Evolutionary conservation across 1,284 basidiomycete genomes (phyloP).

Genomic region (Tausonia pullulans): DNA sequence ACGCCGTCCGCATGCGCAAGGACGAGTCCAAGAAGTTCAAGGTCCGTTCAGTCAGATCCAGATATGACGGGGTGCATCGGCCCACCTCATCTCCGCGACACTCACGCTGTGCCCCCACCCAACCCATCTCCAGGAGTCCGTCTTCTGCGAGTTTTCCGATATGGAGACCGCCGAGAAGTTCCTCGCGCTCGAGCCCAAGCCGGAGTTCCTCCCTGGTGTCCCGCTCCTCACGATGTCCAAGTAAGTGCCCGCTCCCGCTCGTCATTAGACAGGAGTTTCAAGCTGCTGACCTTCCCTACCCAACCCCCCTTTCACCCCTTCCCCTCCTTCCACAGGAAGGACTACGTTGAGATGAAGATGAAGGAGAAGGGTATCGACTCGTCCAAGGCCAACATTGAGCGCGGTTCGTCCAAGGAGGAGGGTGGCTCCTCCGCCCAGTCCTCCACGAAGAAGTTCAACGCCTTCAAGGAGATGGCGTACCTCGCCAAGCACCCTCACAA

Average conservation of each 20-base stretch:
- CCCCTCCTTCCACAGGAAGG: conserved; percentile 45
- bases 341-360: conserved; percentile 93
- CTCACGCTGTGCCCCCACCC: not conserved
- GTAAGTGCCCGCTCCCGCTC: conserved; percentile 37
- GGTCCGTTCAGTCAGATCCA: conserved; percentile 35
- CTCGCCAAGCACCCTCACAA: conserved; percentile 27
- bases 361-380: conserved; percentile 71
- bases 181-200: conserved; percentile 66
- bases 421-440: conserved; percentile 44
- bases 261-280: not conserved
- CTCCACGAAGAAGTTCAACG: conserved; percentile 53
- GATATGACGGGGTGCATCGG: conserved; percentile 23
- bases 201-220: conserved; percentile 47
- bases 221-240: conserved; percentile 81
- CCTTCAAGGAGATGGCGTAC: conserved; percentile 66
- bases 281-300: not conserved
- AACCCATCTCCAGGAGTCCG: conserved; percentile 53
- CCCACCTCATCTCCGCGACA: not conserved
- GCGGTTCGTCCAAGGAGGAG: conserved; percentile 48
- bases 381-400: not conserved
- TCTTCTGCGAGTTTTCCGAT: conserved; percentile 82
- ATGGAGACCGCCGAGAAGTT: conserved; percentile 61
- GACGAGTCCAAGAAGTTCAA: conserved; percentile 66
- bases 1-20: conserved; percentile 78
- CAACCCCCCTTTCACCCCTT: not conserved